Base-by-base conservation (phyloP, 2,329 filamentous ascomycete species). In the Fusarium kyushuense region DNA sequence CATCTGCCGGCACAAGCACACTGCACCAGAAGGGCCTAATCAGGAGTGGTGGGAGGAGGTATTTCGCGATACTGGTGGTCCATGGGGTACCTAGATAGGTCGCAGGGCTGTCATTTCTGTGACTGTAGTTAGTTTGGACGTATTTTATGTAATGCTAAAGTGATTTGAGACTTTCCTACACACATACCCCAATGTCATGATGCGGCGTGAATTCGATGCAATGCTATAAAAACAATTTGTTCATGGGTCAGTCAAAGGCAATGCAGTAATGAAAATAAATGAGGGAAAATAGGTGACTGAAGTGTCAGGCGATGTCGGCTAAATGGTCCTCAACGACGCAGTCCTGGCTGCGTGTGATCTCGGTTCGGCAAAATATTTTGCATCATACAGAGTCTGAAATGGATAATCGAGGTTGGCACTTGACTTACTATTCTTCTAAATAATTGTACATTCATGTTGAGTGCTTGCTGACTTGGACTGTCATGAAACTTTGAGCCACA, bases 321-420 rank as follows among this genome's bases (percentile, higher is more conserved):
- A 16, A 42, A 47, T n/a, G 35, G 60, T 65, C 61, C 35, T 64
- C 61, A 64, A 27, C 53, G 46, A n/a, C 59, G 23, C 59, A 64
- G 35, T 29, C 12, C 38, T 41, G 3, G n/a, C 27, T 64, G 59
- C 35, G 45, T 59, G 30, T 42, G 58, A 54, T 27, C 32, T 64
- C 61, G 43, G 61, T 38, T 64, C 61, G 60, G 61, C 61, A 64
- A 64, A 64, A 64, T 65, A n/a, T 33, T 64, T 7, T 64, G 10
- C 61, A 64, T 64, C 61, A 64, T 52, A 5, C 13, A 14, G 17
- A 47, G 13, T 21, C 8, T 3, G 2, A 6, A 13, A 29, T 6
- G 2, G 11, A 19, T 19, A 3, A 19, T 4, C 7, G 10, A 9
- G 5, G n/a, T 1, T 5, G 6, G 3, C 0, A 6, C 8, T 0